Evolutionary conservation across 495 filamentous ascomycete genomes (phyloP).

Genomic region (Choiromyces venosus): DNA sequence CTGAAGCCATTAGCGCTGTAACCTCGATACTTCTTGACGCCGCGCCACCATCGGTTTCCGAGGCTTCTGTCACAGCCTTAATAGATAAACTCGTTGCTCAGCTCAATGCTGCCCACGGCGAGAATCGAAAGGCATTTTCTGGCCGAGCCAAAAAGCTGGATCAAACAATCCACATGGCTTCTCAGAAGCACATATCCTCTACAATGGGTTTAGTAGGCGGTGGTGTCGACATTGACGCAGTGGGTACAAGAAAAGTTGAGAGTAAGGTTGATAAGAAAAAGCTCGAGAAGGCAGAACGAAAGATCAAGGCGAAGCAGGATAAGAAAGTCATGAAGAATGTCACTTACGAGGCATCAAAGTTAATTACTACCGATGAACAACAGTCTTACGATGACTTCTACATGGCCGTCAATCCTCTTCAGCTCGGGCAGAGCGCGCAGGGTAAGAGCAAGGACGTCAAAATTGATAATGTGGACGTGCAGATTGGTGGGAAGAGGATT

Average conservation of each 20-base stretch:
- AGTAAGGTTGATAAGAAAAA: conserved; percentile 98
- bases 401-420: conserved; percentile 97
- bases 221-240: conserved; percentile 86
- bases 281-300: conserved; percentile 96
- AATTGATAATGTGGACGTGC: conserved; percentile 88
- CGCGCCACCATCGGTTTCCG: conserved; percentile 72
- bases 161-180: conserved; percentile 90
- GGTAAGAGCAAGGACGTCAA: conserved; percentile 98
- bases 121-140: conserved; percentile 62
- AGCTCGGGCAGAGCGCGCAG: conserved; percentile 61
- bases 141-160: conserved; percentile 78
- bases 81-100: conserved; percentile 87
- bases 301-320: conserved; percentile 97
- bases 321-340: conserved; percentile 98
- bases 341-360: conserved; percentile 88
- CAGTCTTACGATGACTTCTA: conserved; percentile 99
- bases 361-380: conserved; percentile 74
- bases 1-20: conserved; percentile 77
- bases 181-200: conserved; percentile 90
- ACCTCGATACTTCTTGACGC: conserved; percentile 66
- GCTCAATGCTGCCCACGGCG: conserved; percentile 66
- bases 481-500: conserved; percentile 83
- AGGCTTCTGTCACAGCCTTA: conserved; percentile 69
- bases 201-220: conserved; percentile 81
- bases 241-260: conserved; percentile 85